Evolutionary conservation across 2,329 filamentous ascomycete genomes (phyloP).

Genomic region (Dactylellina drechsleri): DNA sequence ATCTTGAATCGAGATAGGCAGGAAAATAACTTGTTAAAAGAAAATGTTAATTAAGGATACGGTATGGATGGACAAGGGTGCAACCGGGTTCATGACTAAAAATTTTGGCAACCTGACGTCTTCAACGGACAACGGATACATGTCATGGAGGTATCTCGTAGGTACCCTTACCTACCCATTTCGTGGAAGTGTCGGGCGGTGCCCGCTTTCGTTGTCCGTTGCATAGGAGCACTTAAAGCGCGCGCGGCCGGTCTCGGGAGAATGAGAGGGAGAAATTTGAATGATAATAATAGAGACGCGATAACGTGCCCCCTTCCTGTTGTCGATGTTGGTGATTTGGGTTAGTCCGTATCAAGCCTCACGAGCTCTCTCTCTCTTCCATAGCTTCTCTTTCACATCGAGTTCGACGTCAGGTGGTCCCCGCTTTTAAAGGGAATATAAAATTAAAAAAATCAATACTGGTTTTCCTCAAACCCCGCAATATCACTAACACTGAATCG

Average conservation of each 20-base stretch:
- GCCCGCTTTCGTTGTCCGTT: no score
- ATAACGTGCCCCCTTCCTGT: not conserved
- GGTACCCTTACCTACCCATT: slow-evolving; percentile 17
- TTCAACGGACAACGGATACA: not conserved
- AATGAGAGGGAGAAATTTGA: no score
- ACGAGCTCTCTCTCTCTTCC: slow-evolving; percentile 35
- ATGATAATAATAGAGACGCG: not conserved
- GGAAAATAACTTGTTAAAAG: not conserved
- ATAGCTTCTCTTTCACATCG: no score
- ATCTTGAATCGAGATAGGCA: slow-evolving; percentile 26
- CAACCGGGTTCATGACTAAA: slow-evolving; percentile 16
- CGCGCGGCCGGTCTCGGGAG: no score
- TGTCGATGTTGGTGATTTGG: not conserved
- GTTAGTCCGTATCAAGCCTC: slow-evolving; percentile 22
- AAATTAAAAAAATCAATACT: no score
- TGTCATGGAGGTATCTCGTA: slow-evolving; percentile 4
- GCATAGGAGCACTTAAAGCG: no score
- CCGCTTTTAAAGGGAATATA: slow-evolving; percentile 13
- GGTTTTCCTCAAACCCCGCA: no score
- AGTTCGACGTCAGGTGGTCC: slow-evolving; percentile 27
- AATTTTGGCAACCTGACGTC: not conserved
- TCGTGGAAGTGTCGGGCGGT: no score
- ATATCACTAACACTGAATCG: no score
- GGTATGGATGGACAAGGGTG: no score
- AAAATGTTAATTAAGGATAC: not conserved